phyloP scores from a whole-genome alignment of 768 basidiomycete genomes.

The Termitomyces sp. region DNA sequence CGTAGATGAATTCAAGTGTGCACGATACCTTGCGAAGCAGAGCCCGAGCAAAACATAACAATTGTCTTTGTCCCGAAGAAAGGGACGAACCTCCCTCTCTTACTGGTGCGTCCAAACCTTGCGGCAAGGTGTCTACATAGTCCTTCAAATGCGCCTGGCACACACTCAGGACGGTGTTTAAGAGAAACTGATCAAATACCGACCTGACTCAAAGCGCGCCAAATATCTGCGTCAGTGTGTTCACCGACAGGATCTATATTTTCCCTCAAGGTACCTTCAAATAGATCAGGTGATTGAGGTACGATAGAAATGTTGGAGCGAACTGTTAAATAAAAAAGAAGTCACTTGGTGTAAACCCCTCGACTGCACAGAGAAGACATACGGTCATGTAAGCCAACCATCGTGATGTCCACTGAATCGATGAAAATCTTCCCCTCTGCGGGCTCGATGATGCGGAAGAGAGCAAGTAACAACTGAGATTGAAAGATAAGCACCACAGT shows the following conservation, averaged over 20 bases:
- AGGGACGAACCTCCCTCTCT: conserved; percentile 78
- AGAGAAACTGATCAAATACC: background rate
- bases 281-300: conserved; percentile 70
- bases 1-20: background rate
- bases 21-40: conserved; percentile 59
- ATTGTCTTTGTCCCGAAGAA: conserved; percentile 80
- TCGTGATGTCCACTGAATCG: conserved; percentile 72
- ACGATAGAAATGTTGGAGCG: conserved; percentile 81
- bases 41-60: conserved; percentile 86
- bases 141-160: conserved; percentile 58
- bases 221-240: conserved; percentile 76
- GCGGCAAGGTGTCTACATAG: conserved; percentile 60
- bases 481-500: background rate
- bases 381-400: conserved; percentile 71
- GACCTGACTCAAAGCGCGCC: conserved; percentile 76
- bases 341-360: background rate
- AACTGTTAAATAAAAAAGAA: conserved; percentile 32
- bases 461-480: conserved; percentile 52
- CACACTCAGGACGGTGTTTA: background rate
- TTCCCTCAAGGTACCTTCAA: conserved; percentile 71
- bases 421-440: conserved; percentile 60
- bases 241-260: conserved; percentile 86
- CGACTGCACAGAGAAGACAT: conserved; percentile 16
- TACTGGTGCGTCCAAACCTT: conserved; percentile 66
- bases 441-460: conserved; percentile 78